Evolutionary conservation across 139 green algal species (phyloP).

Genomic region (Volvox africanus): DNA sequence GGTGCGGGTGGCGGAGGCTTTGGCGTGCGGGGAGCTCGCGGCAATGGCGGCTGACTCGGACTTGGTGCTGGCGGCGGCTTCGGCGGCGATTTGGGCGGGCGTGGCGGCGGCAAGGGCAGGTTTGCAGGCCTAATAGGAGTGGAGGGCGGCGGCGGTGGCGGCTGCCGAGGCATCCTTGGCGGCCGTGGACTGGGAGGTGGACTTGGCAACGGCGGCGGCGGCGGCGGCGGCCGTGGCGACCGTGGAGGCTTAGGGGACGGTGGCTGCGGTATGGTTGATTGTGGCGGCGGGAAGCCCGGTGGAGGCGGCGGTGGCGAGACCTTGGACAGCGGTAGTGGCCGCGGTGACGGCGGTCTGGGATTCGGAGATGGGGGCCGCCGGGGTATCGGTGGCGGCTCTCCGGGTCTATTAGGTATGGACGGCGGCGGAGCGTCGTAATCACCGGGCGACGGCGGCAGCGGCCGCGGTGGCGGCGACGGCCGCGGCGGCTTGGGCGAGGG

Average conservation of each 20-base stretch:
- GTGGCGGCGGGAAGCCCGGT: background rate
- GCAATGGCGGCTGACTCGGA: background rate
- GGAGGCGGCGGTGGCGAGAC: background rate
- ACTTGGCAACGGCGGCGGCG: background rate
- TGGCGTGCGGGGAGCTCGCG: background rate
- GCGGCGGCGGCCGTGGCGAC: background rate
- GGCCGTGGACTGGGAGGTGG: background rate
- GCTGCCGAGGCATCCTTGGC: background rate
- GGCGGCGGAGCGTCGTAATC: background rate
- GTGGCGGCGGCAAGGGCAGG: background rate
- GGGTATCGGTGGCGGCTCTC: background rate
- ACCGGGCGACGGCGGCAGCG: background rate
- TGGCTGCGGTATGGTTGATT: background rate
- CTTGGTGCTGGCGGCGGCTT: background rate
- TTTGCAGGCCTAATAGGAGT: background rate
- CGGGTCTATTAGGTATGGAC: background rate
- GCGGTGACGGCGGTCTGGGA: background rate
- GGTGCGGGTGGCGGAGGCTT: background rate
- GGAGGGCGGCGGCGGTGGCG: background rate
- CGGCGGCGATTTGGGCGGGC: background rate
- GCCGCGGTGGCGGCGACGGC: background rate
- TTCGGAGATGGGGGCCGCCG: background rate
- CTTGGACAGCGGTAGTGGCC: background rate
- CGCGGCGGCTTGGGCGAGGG: background rate
- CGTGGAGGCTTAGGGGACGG: background rate